Base-by-base conservation (phyloP, 2,329 filamentous ascomycete genomes). In the Metarhizium anisopliae region DNA sequence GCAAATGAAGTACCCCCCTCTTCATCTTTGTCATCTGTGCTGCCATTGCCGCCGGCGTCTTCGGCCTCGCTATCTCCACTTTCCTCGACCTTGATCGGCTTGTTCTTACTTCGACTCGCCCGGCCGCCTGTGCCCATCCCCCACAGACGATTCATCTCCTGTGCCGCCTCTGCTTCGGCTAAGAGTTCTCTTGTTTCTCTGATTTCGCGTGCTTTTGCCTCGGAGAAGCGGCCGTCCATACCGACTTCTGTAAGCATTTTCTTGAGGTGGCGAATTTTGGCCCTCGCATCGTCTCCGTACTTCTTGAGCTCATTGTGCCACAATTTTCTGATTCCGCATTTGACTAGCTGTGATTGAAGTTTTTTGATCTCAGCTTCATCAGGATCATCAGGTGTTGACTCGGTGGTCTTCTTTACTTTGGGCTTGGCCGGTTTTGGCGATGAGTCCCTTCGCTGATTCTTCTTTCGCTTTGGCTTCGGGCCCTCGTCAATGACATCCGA, bases 311-410 rank as follows among this genome's bases (percentile, higher is more conserved):
- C 90, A 60, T 87, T 84, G 52, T 81, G 82, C 93, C 94, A 99
- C 59, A 96, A 82, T 68, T 96, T 97, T 54, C 90, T 87, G 55
- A 96, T 83, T 35, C 93, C 93, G 65, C 93, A 99, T 71, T 96
- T 96, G 50, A 86, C 74, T 6, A 99, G 80, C 70, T 93, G 90
- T 8, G 84, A 82, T 72, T 97, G 93, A 3, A 97, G 77, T 51
- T 85, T 87, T 70, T 96, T 97, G 67, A 96, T 87, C 68, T 95
- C 89, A 3, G 82, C 84, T 57, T 90, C 83, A 58, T 91, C 81
- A 0, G 86, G 82, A 59, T 90, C 67, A 18, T 72, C 66, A 2
- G 70, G 52, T 7, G 62, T 58, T 20, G 65, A 45, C 10, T 51
- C 8, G 14, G 32, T 38, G 2, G 72, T 69, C 58, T 64, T 69